These are phyloP conservation scores for Saccharomycopsis sp. DNA, from an alignment of 805 yeast genomes.

Conservation along the genomic window DNA sequence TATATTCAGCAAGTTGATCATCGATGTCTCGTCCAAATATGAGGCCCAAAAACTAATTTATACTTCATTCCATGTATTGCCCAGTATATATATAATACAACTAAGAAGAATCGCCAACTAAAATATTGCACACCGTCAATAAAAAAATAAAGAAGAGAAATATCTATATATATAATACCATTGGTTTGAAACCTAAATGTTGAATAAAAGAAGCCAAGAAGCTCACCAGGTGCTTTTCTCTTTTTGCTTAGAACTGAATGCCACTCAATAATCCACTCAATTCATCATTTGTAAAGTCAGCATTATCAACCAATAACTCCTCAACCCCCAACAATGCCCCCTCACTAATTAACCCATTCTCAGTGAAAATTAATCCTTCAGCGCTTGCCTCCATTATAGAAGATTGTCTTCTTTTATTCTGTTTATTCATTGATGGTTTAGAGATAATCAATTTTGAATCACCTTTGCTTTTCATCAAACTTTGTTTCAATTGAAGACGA, in stretches of 20 bases:
- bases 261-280: constrained; percentile 13
- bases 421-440: constrained; percentile 19
- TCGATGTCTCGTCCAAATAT: no score
- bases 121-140: no score
- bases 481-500: constrained; percentile 11
- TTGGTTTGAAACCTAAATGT: no score
- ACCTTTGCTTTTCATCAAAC: constrained; percentile 1
- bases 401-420: constrained; percentile 51
- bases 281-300: constrained; percentile 22
- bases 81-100: no score
- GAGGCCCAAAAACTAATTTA: no score
- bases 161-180: no score
- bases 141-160: no score
- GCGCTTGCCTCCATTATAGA: constrained; percentile 56
- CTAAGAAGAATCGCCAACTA: no score
- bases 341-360: constrained; percentile 70
- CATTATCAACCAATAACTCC: constrained; percentile 51
- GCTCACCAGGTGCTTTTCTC: no score
- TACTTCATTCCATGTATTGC: no score
- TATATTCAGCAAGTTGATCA: no score
- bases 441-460: constrained; percentile 11
- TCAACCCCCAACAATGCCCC: constrained; percentile 69
- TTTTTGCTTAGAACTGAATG: constrained; percentile 9
- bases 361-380: constrained; percentile 70
- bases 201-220: no score